These are phyloP conservation scores for Xanthoconium stramineum DNA, from an alignment of 768 basidiomycete species.

Conservation along the genomic window DNA sequence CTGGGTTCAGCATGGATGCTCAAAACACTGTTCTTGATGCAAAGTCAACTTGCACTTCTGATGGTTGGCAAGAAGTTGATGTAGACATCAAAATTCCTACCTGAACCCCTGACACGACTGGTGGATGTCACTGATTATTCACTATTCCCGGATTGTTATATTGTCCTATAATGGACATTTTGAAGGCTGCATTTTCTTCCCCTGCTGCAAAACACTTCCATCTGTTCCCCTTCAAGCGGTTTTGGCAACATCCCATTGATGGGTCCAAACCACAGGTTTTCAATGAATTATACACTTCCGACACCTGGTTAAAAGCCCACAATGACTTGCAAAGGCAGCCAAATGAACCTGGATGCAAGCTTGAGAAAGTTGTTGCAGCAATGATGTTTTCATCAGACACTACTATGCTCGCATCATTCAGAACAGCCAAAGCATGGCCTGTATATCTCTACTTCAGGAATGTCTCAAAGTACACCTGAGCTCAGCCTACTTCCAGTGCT, in stretches of 20 bases:
- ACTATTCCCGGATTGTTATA: neutral
- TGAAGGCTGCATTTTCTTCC: neutral
- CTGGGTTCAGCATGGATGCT: neutral
- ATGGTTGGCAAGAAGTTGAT: neutral
- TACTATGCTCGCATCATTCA: neutral
- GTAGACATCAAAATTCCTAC: neutral
- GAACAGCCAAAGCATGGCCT: neutral
- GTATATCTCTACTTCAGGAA: neutral
- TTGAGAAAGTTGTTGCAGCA: neutral
- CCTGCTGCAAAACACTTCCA: neutral
- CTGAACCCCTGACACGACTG: neutral
- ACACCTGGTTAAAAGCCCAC: neutral
- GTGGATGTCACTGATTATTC: neutral
- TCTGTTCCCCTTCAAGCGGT: neutral
- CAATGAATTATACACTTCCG: neutral
- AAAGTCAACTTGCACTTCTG: neutral
- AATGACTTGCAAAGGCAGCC: neutral
- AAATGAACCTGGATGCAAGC: neutral
- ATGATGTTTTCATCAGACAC: neutral
- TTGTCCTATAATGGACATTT: neutral
- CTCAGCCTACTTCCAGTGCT: neutral
- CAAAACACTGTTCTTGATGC: neutral
- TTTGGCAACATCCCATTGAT: neutral
- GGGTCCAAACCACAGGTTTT: neutral
- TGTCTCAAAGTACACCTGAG: neutral